Conservation (phyloP, 768 basidiomycete species). For the Podaxis sp. region DNA sequence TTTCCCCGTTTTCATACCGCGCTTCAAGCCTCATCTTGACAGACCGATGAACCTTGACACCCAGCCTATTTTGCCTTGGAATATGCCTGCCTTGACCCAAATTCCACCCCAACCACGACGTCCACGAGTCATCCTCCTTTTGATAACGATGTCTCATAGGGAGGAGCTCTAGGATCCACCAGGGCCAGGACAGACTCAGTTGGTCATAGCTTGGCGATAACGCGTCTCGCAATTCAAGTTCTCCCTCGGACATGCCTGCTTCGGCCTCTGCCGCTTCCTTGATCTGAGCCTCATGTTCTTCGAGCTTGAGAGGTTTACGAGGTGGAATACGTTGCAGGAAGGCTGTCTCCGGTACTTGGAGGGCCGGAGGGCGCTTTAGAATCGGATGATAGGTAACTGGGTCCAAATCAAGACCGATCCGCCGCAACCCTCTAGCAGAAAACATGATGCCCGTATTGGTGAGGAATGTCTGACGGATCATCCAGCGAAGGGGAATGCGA, state of each 20-base stretch:
- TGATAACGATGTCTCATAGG: slow-evolving; percentile 43
- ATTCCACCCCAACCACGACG: slow-evolving; percentile 28
- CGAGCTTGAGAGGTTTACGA: slow-evolving; percentile 31
- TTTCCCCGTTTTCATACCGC: slow-evolving; percentile 30
- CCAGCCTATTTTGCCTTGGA: slow-evolving; percentile 35
- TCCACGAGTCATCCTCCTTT: slow-evolving; percentile 31
- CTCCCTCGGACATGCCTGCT: slow-evolving; percentile 58
- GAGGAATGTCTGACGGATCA: slow-evolving; percentile 68
- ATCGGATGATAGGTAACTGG: slow-evolving; percentile 37
- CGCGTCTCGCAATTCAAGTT: slow-evolving; percentile 63
- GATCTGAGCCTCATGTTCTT: slow-evolving; percentile 43
- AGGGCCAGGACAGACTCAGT: slow-evolving; percentile 40
- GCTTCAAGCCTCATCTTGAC: slow-evolving; percentile 59
- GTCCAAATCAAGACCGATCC: slow-evolving; percentile 38
- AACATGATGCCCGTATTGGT: slow-evolving; percentile 60
- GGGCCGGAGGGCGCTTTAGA: slow-evolving; percentile 30
- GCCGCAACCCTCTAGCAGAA: slow-evolving; percentile 39
- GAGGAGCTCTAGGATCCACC: slow-evolving; percentile 72
- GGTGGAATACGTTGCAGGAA: slow-evolving; percentile 23
- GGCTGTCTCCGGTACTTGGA: slow-evolving; percentile 18
- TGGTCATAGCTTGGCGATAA: slow-evolving; percentile 61
- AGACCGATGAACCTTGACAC: slow-evolving; percentile 46
- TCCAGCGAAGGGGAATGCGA: slow-evolving; percentile 61
- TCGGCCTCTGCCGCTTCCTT: not conserved
- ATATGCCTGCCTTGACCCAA: slow-evolving; percentile 40